These are phyloP conservation scores for Entamoeba dispar DNA, from an alignment of 208 protist genomes.

Conservation along the genomic window DNA sequence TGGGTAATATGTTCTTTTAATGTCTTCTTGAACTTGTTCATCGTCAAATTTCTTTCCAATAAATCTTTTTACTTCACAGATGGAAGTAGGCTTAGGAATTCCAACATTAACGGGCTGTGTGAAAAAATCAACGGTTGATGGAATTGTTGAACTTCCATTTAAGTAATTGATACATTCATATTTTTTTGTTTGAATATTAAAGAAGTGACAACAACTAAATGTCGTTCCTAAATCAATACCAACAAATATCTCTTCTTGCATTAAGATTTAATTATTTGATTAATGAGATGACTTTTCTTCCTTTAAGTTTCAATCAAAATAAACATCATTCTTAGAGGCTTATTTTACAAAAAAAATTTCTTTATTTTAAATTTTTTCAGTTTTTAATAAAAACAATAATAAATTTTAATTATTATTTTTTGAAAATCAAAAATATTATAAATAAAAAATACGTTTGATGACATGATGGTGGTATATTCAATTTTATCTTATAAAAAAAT, in stretches of 20 bases:
- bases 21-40: neutral
- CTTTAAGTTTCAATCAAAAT: neutral
- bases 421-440: no score
- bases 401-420: no score
- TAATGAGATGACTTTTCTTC: neutral
- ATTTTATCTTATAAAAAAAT: no score
- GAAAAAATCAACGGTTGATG: no score
- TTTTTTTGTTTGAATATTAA: neutral
- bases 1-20: conserved; percentile 53
- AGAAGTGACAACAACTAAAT: neutral
- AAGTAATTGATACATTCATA: neutral
- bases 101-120: neutral
- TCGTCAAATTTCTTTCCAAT: conserved; percentile 6
- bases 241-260: no score
- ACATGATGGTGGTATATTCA: no score
- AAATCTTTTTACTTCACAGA: conserved; percentile 15
- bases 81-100: neutral
- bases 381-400: no score
- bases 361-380: no score
- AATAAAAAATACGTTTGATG: no score
- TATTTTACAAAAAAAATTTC: no score
- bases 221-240: conserved; percentile 25
- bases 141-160: neutral
- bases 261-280: neutral
- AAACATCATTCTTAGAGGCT: no score